These are phyloP conservation scores for Garcia nutans DNA, from an alignment of 345 rosid species.

Conservation along the genomic window DNA sequence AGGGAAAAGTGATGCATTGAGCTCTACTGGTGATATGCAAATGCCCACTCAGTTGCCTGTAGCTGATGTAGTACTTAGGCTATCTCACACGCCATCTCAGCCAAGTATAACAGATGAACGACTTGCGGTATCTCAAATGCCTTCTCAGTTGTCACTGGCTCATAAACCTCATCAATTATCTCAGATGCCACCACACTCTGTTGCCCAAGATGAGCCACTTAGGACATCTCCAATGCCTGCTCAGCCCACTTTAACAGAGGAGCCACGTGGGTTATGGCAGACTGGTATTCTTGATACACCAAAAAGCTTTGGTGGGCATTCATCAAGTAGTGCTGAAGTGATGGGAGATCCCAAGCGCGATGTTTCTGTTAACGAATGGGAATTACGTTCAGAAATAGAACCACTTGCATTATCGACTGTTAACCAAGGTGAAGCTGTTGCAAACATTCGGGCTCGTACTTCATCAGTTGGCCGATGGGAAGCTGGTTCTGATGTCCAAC, in stretches of 20 bases:
- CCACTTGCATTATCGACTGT: conserved; percentile 40
- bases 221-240: conserved; percentile 19
- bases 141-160: conserved; percentile 8
- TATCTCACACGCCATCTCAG: conserved; percentile 30
- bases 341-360: conserved; percentile 41
- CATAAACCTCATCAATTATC: background rate
- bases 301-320: conserved; percentile 44
- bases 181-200: conserved; percentile 10
- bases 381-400: conserved; percentile 46
- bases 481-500: conserved; percentile 14
- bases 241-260: conserved; percentile 12
- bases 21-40: conserved; percentile 64
- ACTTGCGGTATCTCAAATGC: conserved; percentile 10
- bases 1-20: conserved; percentile 69
- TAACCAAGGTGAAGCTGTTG: conserved; percentile 10
- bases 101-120: conserved; percentile 9
- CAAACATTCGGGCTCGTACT: conserved; percentile 16
- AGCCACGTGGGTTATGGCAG: conserved; percentile 6
- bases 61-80: conserved; percentile 26
- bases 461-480: conserved; percentile 19
- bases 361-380: conserved; percentile 50
- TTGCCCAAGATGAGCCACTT: background rate
- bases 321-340: conserved; percentile 42
- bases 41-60: conserved; percentile 45
- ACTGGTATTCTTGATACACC: conserved; percentile 31